Conservation (phyloP, 805 yeast genomes). For the Starmera quercuum region DNA sequence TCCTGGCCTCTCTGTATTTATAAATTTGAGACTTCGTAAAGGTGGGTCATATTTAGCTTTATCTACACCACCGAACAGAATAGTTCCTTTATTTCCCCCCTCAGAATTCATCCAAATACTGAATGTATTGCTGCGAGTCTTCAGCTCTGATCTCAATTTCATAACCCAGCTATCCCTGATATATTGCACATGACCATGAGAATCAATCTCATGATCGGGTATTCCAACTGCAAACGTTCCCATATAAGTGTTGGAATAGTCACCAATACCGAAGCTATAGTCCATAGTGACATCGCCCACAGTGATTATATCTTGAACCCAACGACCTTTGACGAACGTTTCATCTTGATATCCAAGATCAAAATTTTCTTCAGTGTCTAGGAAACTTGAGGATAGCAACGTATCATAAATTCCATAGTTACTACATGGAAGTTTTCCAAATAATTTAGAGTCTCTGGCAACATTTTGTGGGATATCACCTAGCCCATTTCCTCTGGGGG, state of each 20-base stretch:
- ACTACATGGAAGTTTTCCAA: slow-evolving; percentile 14
- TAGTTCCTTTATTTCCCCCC: slow-evolving; percentile 7
- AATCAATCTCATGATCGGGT: slow-evolving; percentile 5
- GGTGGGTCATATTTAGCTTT: slow-evolving; percentile 27
- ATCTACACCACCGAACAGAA: slow-evolving; percentile 35
- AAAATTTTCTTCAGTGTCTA: slow-evolving; percentile 21
- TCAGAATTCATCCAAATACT: slow-evolving; percentile 12
- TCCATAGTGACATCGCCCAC: slow-evolving; percentile 18
- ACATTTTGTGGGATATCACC: background rate
- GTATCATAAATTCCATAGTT: slow-evolving; percentile 25
- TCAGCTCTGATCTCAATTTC: slow-evolving; percentile 3
- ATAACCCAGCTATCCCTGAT: slow-evolving; percentile 6
- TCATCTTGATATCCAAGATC: slow-evolving; percentile 39
- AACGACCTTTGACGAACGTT: slow-evolving; percentile 39
- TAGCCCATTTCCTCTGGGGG: background rate
- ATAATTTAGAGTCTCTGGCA: too few relatives aligned
- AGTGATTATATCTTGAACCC: slow-evolving; percentile 34
- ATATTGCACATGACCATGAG: background rate
- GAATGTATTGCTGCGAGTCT: slow-evolving; percentile 9
- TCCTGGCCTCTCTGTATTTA: slow-evolving; percentile 5
- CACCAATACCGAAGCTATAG: slow-evolving; percentile 26
- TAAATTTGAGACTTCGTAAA: slow-evolving; percentile 25
- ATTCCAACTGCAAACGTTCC: slow-evolving; percentile 40
- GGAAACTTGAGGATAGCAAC: slow-evolving; percentile 20
- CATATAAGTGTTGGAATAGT: slow-evolving; percentile 22